These are phyloP conservation scores for Trichosporon sp. DNA, from an alignment of 1,284 basidiomycete genomes.

Conservation along the genomic window DNA sequence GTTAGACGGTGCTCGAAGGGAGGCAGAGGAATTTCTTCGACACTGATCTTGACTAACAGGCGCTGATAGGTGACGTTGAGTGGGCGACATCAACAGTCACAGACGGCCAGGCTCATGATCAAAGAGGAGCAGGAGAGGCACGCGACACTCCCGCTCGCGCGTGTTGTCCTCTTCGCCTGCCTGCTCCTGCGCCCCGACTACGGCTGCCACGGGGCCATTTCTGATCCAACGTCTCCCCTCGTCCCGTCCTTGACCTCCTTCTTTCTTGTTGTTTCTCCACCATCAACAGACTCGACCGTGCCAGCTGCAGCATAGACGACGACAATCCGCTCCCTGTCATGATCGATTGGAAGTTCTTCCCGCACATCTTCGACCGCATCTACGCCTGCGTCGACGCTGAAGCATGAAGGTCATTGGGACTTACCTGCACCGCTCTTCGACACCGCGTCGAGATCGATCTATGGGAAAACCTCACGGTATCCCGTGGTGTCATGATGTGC, in stretches of 20 bases:
- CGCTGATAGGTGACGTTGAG: neutral
- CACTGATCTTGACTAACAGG: neutral
- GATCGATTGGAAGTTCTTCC: neutral
- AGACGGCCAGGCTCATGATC: neutral
- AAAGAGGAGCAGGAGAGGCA: neutral
- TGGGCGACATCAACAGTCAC: neutral
- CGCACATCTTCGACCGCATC: neutral
- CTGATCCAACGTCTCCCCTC: too few species aligned
- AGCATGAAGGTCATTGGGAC: neutral
- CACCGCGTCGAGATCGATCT: neutral
- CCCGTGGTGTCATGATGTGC: neutral
- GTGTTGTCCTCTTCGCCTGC: neutral
- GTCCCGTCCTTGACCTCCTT: too few species aligned
- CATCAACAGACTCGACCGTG: too few species aligned
- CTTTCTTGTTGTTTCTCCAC: too few species aligned
- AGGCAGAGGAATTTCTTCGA: too few species aligned
- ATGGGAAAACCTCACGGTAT: neutral
- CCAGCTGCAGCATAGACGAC: too few species aligned
- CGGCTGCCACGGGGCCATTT: too few species aligned
- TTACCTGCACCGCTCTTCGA: neutral
- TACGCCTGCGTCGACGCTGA: neutral
- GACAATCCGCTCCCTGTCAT: neutral
- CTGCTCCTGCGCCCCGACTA: neutral
- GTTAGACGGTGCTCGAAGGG: too few species aligned
- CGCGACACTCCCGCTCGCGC: neutral